Percentiles rank a stretch among this genome's conserved stretches.
phyloP scores from a whole-genome alignment of 805 yeast genomes.

The Pichia phayaonensis region DNA sequence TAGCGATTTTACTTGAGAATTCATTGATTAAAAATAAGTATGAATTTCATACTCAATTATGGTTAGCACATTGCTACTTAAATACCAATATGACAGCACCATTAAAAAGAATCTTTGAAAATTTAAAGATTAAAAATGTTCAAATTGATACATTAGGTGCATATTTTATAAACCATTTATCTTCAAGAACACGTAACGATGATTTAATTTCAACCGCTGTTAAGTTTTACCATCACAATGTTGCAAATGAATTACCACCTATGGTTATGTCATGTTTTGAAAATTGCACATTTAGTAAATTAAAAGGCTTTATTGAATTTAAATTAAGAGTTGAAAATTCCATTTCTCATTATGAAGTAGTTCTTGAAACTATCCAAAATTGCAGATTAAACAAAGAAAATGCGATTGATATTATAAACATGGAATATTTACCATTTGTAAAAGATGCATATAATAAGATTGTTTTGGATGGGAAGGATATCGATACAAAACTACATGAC shows the following conservation, averaged over 20 bases:
- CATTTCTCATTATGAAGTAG: conserved; percentile 32
- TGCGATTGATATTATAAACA: conserved; percentile 1
- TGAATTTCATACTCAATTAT: conserved; percentile 63
- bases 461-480: conserved; percentile 17
- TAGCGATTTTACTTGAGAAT: conserved; percentile 51
- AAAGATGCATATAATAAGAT: conserved; percentile 12
- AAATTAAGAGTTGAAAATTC: conserved; percentile 46
- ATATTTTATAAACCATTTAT: conserved; percentile 40
- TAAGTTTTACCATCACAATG: conserved; percentile 44
- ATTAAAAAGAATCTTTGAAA: conserved; percentile 43
- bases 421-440: conserved; percentile 9
- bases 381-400: conserved; percentile 26
- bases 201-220: conserved; percentile 31
- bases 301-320: conserved; percentile 59
- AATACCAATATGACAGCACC: conserved; percentile 45
- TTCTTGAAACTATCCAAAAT: conserved; percentile 29
- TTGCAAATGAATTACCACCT: conserved; percentile 42
- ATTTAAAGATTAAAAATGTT: conserved; percentile 59
- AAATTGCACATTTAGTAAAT: conserved; percentile 53
- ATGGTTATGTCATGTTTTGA: conserved; percentile 49
- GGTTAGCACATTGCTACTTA: conserved; percentile 62
- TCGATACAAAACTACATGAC: conserved; percentile 36
- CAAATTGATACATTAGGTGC: conserved; percentile 68
- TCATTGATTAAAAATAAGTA: conserved; percentile 51
- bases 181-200: conserved; percentile 32